A percentile compares a stretch with the other conserved stretches of the same genome.
Evolutionary conservation across 352 stramenopile species (phyloP).

Genomic region (Phytophthora syringae): DNA sequence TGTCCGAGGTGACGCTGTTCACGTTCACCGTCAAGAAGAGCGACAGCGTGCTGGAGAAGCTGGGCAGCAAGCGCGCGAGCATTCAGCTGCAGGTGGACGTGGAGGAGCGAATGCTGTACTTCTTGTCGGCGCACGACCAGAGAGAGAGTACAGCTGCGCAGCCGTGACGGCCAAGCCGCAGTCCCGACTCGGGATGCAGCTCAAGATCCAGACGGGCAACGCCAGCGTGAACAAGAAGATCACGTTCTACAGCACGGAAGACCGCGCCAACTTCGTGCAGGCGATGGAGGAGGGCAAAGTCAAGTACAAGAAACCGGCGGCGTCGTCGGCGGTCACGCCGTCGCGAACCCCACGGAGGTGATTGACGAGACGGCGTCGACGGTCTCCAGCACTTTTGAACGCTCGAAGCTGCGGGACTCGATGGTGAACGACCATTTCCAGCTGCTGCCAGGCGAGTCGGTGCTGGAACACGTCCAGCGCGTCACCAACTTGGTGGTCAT

Average conservation of each 20-base stretch:
- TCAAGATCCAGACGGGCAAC: conserved; percentile 85
- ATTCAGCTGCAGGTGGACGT: conserved; percentile 87
- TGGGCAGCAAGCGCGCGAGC: conserved; percentile 82
- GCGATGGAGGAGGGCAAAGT: conserved; percentile 85
- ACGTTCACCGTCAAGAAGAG: conserved; percentile 90
- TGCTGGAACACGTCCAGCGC: conserved; percentile 83
- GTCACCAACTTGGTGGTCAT: conserved; percentile 89
- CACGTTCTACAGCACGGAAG: conserved; percentile 83
- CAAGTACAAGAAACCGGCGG: conserved; percentile 68
- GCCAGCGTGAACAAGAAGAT: conserved; percentile 87
- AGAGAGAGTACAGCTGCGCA: conserved; percentile 84
- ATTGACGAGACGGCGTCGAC: conserved; percentile 43
- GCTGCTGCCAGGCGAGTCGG: conserved; percentile 66
- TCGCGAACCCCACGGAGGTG: conserved; percentile 31
- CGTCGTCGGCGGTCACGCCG: conserved; percentile 14
- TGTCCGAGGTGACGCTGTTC: conserved; percentile 80
- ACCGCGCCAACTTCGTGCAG: conserved; percentile 83
- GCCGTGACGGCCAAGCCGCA: conserved; percentile 81
- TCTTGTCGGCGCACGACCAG: conserved; percentile 77
- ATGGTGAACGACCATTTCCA: conserved; percentile 70
- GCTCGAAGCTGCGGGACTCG: conserved; percentile 60
- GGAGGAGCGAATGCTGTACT: conserved; percentile 85
- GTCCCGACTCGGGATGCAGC: conserved; percentile 78
- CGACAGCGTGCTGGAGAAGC: conserved; percentile 83
- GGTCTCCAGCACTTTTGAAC: conserved; percentile 39